Evolutionary conservation across 495 filamentous ascomycete genomes (phyloP).

Genomic region (Antarctomyces pellizariae): DNA sequence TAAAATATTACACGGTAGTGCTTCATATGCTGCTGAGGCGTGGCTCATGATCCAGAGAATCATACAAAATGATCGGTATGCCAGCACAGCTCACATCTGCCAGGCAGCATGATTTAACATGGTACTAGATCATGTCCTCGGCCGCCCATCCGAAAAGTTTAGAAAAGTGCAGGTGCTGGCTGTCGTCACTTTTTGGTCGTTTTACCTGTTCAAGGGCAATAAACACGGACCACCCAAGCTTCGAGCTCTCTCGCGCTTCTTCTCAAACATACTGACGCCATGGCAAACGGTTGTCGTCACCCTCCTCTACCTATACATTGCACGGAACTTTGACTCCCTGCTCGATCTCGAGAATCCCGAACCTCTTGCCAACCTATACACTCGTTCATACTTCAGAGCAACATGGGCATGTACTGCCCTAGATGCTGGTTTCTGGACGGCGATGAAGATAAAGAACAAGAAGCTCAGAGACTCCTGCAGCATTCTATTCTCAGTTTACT

Average conservation of each 20-base stretch:
- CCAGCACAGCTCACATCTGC: no score
- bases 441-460: constrained; percentile 70
- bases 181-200: constrained; percentile 76
- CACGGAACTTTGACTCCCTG: constrained; percentile 81
- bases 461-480: constrained; percentile 65
- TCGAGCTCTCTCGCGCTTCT: constrained; percentile 43
- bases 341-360: constrained; percentile 82
- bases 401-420: constrained; percentile 92
- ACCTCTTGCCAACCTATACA: constrained; percentile 84
- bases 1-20: no score
- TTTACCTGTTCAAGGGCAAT: constrained; percentile 63
- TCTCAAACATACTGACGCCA: constrained; percentile 41
- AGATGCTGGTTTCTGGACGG: constrained; percentile 95
- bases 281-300: constrained; percentile 83
- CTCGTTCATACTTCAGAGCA: constrained; percentile 82
- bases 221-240: constrained; percentile 66
- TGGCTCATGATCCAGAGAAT: no score
- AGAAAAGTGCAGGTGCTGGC: constrained; percentile 82
- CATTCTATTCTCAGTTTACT: constrained; percentile 67
- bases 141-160: constrained; percentile 71
- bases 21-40: no score
- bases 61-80: no score
- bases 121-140: constrained; percentile 87
- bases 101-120: no score
- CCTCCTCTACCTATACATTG: constrained; percentile 74